Evolutionary conservation across 2,329 filamentous ascomycete species (phyloP), one percentile per base, ranked within the genome.

Genomic region (Lecanicillium sp.): DNA sequence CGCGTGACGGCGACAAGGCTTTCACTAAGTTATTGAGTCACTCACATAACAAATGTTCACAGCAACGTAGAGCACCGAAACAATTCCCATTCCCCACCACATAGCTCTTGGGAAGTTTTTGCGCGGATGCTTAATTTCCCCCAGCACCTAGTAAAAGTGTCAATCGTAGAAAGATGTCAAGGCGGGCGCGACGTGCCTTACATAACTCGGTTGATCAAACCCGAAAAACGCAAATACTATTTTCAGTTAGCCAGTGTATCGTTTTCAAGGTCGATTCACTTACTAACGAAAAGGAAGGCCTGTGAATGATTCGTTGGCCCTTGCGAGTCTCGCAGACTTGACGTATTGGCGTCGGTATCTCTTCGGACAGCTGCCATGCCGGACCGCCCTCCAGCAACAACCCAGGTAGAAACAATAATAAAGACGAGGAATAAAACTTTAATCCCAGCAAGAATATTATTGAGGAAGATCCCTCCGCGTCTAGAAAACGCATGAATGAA

Each of bases 361-460:
- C 52, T 36, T 2, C 17, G 29, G 9, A 59, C 51, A 5, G 49
- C 40, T 12, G 56, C 59, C 5, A 39, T 5, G 6, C 49, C 52
- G 3, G 51, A 41, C 5, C 57, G 36, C 4, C 51, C 56, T 6
- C 52, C 50, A 0, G 49, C 54, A 3, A 62, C 60, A 10, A 55
- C 47, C 14, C 60, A 54, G 13, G 60, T 55, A 6, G 54, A 49
- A 7, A 54, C 40, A 13, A 62, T 50, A 37, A 76, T 68, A 9
- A 65, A 52, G 2, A 73, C 39, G 2, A 77, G 59, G 2, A 74
- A 62, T 33, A 57, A 47, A 3, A 73, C 51, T 45, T 77, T 77
- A 42, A 71, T 46, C 3, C 65, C 51, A 4, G 71, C 71, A 22
- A 76, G 56, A n/a, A 61, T 17, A 44, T 75, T 75, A 49, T 71